Evolutionary conservation across 2,329 filamentous ascomycete genomes (phyloP).

Genomic region (Clonostachys rhizophaga): DNA sequence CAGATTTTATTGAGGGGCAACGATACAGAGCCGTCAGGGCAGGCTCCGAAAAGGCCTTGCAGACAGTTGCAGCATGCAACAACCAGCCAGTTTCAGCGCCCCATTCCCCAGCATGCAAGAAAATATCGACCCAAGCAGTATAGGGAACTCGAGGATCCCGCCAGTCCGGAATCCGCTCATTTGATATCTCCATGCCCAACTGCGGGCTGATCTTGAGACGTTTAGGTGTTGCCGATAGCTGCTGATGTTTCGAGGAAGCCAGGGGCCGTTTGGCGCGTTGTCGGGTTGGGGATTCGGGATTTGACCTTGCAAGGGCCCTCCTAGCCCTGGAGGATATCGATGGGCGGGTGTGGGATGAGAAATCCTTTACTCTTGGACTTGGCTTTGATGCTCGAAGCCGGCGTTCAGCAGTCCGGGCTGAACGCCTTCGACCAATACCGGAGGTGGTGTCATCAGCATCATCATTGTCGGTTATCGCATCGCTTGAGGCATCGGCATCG

Average conservation of each 20-base stretch:
- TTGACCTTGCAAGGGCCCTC: neutral
- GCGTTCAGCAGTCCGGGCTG: too few relatives aligned
- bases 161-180: constrained; percentile 39
- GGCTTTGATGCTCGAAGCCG: too few relatives aligned
- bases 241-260: neutral
- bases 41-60: constrained; percentile 64
- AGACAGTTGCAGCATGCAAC: constrained; percentile 55
- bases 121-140: constrained; percentile 64
- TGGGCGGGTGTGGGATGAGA: too few relatives aligned
- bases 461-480: too few relatives aligned
- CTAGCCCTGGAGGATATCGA: too few relatives aligned
- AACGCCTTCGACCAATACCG: too few relatives aligned
- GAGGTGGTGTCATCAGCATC: too few relatives aligned
- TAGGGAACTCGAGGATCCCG: constrained; percentile 55
- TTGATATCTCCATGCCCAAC: too few relatives aligned
- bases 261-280: neutral
- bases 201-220: too few relatives aligned
- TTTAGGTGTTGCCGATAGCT: neutral
- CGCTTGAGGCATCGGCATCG: neutral
- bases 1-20: constrained; percentile 55
- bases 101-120: constrained; percentile 59
- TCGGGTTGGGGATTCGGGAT: neutral
- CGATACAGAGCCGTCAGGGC: constrained; percentile 70
- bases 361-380: too few relatives aligned
- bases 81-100: constrained; percentile 55